A percentile compares a stretch with the other conserved stretches of the same genome.
These are phyloP conservation scores for Syzygium aromaticum DNA, from an alignment of 345 rosid genomes.

Conservation along the genomic window DNA sequence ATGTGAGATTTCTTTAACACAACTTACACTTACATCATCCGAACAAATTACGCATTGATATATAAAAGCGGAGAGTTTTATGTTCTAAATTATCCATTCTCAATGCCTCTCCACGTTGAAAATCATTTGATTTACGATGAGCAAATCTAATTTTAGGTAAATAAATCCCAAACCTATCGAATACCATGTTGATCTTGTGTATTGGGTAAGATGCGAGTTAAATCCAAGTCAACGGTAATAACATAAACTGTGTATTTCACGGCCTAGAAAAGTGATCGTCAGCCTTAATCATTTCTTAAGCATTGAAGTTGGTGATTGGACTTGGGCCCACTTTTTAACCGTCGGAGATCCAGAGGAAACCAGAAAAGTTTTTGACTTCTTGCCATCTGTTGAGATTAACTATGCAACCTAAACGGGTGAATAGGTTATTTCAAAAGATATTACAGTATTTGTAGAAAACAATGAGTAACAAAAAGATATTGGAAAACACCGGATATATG, in stretches of 20 bases:
- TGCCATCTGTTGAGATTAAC: not conserved
- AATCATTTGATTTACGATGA: not conserved
- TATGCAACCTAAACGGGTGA: no score
- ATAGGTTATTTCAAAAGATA: no score
- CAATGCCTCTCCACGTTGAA: not conserved
- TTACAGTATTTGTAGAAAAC: no score
- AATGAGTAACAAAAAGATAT: no score
- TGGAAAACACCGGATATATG: no score
- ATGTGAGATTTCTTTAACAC: no score
- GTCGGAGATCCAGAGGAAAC: not conserved
- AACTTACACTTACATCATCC: no score
- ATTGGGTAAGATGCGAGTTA: not conserved
- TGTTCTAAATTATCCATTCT: no score
- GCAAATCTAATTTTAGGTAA: not conserved
- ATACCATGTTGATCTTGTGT: not conserved
- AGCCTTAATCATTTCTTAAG: not conserved
- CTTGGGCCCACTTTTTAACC: not conserved
- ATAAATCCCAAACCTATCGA: not conserved
- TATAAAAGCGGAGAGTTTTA: no score
- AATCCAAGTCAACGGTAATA: not conserved
- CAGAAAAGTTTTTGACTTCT: not conserved
- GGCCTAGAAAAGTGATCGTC: not conserved
- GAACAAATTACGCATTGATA: no score
- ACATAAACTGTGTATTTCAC: not conserved
- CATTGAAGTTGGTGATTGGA: not conserved